Conservation (phyloP, 495 filamentous ascomycete genomes). For the Recurvomyces mirabilis region DNA sequence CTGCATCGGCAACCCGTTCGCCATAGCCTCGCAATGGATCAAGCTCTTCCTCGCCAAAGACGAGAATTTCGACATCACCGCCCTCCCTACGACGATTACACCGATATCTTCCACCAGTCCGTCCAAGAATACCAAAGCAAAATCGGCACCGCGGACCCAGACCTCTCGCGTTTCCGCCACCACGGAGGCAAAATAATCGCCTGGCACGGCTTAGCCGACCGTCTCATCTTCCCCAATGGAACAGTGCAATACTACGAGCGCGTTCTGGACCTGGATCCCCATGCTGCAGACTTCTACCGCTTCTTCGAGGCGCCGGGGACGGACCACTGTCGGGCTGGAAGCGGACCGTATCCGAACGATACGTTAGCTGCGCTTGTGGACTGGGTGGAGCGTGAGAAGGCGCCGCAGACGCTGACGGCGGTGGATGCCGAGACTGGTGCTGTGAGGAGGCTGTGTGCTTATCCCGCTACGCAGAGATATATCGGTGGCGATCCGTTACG, state of each 20-base stretch:
- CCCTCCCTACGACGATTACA: conserved; percentile 17
- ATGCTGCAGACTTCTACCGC: conserved; percentile 21
- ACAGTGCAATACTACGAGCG: conserved; percentile 21
- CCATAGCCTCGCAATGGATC: conserved; percentile 17
- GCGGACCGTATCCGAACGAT: conserved; percentile 17
- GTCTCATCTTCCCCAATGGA: conserved; percentile 22
- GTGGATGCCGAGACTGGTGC: too few relatives aligned
- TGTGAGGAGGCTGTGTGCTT: too few relatives aligned
- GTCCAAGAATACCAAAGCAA: conserved; percentile 26
- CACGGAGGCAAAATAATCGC: conserved; percentile 37
- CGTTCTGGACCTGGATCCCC: conserved; percentile 17
- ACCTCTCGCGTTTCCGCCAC: conserved; percentile 32
- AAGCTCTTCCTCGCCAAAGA: conserved; percentile 18
- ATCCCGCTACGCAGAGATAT: too few relatives aligned
- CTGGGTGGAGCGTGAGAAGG: conserved; percentile 25
- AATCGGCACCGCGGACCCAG: conserved; percentile 30
- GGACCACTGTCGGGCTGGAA: conserved; percentile 20
- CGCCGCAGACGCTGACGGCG: too few relatives aligned
- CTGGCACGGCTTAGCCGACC: conserved; percentile 31
- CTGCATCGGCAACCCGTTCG: conserved; percentile 14
- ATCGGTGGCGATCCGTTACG: too few relatives aligned
- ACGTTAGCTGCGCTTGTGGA: conserved; percentile 16
- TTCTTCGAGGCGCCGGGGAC: conserved; percentile 24
- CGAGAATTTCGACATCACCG: conserved; percentile 11
- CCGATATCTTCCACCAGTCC: conserved; percentile 23